Base-by-base conservation (phyloP, 202 grass and related monocot genomes). In the Zoysia matrella region DNA sequence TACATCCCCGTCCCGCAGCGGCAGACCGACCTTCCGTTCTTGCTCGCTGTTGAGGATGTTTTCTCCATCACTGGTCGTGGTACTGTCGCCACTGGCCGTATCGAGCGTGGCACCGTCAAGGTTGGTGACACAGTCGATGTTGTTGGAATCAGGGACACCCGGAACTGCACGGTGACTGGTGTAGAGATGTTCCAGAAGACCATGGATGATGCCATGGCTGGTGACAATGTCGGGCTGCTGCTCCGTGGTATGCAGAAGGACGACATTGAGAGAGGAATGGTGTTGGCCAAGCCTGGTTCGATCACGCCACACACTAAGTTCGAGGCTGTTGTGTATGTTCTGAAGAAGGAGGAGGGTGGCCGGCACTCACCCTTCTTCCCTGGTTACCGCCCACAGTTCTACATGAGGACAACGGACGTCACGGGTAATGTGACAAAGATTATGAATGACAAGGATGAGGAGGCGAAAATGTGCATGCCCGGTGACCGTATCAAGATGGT, bases 131-230 rank as follows among this genome's bases (percentile, higher is more conserved):
- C 86, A 0, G 83, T 97, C 2, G 94, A 97, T 7, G 39, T 97
- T 11, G 94, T 97, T 0, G 92, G 94, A 52, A 87, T 97, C 65
- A 53, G 90, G 71, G 91, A 97, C 15, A 94, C 94, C 55, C 88
- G 94, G 52, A 92, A 18, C 72, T 83, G 86, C 60, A 94, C 88
- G 0, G 94, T 97, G 4, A 97, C 95, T 1, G 95, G 94, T 52
- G 95, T 97, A 3, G 95, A 97, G 88, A 97, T 97, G 95, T 97
- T 94, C 77, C 92, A 94, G 81, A 97, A 97, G 84, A 97, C 87
- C 36, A 88, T 97, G 70, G 92, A 94, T 41, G 95, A 97, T 42
- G 95, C 95, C 75, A 93, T 97, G 82, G 95, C 92, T 1, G 92
- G 95, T 3, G 95, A 97, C 82, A 97, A 97, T 82, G 95, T 97